These are phyloP conservation scores for Microcera coccophila DNA, from an alignment of 2,329 filamentous ascomycete species.

Conservation along the genomic window DNA sequence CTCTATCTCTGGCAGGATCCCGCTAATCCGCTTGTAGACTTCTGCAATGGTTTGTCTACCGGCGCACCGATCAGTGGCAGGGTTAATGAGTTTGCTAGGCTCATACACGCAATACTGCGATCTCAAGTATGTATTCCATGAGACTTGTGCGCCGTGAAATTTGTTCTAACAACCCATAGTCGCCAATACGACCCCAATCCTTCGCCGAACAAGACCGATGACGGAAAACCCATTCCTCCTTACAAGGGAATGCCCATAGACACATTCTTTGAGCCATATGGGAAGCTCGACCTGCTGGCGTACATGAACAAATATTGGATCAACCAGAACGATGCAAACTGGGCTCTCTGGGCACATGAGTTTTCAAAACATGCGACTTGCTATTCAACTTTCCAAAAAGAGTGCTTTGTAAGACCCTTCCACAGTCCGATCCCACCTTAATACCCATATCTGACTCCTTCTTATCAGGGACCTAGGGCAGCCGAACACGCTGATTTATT, in stretches of 20 bases:
- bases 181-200: slow-evolving; percentile 62
- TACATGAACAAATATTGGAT: slow-evolving; percentile 67
- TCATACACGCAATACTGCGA: slow-evolving; percentile 67
- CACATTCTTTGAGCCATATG: slow-evolving; percentile 56
- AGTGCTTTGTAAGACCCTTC: slow-evolving; percentile 50
- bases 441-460: not conserved
- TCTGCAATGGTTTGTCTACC: not conserved
- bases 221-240: slow-evolving; percentile 51
- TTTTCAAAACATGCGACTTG: slow-evolving; percentile 67
- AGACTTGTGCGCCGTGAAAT: not conserved
- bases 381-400: slow-evolving; percentile 60
- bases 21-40: not conserved
- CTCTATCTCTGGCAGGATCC: not conserved
- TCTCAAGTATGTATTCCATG: slow-evolving; percentile 33
- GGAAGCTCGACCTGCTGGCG: slow-evolving; percentile 55
- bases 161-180: slow-evolving; percentile 18
- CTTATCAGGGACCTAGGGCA: slow-evolving; percentile 47
- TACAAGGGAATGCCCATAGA: slow-evolving; percentile 57
- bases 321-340: slow-evolving; percentile 52
- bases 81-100: too few relatives aligned
- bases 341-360: slow-evolving; percentile 63
- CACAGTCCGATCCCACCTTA: not conserved
- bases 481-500: slow-evolving; percentile 55
- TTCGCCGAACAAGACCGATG: slow-evolving; percentile 60
- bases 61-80: too few relatives aligned